A percentile compares a stretch with the other conserved stretches of the same genome.
phyloP scores from a whole-genome alignment of 306 rosid genomes.

The Lablab purpureus region DNA sequence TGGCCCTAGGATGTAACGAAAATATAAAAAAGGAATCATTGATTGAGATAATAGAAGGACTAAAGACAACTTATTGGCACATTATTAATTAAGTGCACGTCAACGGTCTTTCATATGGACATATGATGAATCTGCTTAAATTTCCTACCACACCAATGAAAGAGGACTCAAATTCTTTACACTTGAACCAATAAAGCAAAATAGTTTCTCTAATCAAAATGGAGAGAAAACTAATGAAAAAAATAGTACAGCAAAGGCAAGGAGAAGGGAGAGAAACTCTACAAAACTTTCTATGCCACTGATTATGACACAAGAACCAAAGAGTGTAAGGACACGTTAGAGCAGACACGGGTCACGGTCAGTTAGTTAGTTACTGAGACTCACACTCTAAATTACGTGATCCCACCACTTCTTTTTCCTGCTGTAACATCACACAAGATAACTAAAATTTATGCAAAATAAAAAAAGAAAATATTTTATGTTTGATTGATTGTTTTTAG shows the following conservation, averaged over 20 bases:
- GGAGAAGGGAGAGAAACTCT: slow-evolving; percentile 9
- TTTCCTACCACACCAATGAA: background rate
- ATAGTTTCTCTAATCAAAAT: slow-evolving; percentile 8
- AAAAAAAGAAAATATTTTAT: too few relatives aligned
- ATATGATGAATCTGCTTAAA: background rate
- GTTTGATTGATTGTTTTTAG: too few relatives aligned
- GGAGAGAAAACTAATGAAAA: slow-evolving; percentile 43
- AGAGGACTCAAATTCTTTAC: slow-evolving; percentile 23
- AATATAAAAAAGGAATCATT: background rate
- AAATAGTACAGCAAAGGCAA: slow-evolving; percentile 26
- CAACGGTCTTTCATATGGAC: background rate
- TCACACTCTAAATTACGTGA: too few relatives aligned
- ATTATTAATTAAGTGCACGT: slow-evolving; percentile 2
- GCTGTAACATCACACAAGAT: too few relatives aligned
- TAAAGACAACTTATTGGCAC: background rate
- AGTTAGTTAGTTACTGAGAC: too few relatives aligned
- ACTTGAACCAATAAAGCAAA: slow-evolving; percentile 33
- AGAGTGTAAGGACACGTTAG: too few relatives aligned
- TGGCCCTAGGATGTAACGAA: background rate
- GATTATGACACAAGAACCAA: background rate
- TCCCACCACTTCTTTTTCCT: too few relatives aligned
- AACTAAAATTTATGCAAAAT: too few relatives aligned
- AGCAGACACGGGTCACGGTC: too few relatives aligned
- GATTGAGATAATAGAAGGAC: background rate
- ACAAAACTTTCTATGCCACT: slow-evolving; percentile 12